Conservation (phyloP, 1,139 yeast genomes). For the Hyphopichia khmerensis region DNA sequence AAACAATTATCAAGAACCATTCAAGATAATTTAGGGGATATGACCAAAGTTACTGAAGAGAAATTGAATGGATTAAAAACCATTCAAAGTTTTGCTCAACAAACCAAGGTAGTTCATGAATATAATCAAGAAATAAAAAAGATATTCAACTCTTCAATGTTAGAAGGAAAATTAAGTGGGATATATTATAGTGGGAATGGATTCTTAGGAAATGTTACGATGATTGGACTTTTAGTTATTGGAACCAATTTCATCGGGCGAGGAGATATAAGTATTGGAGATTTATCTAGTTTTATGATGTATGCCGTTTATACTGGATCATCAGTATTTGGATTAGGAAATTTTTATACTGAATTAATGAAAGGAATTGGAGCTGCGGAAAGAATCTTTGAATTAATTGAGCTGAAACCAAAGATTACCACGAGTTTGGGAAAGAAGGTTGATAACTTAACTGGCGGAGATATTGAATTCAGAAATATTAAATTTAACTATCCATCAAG, state of each 20-base stretch:
- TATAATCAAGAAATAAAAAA: constrained; percentile 67
- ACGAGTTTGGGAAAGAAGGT: constrained; percentile 59
- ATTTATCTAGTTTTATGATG: constrained; percentile 87
- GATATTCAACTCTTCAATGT: constrained; percentile 72
- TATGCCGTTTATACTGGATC: constrained; percentile 91
- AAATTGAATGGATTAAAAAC: constrained; percentile 83
- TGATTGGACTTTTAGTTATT: constrained; percentile 70
- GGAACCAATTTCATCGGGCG: constrained; percentile 77
- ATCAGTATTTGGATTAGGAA: constrained; percentile 85
- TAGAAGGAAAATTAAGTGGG: constrained; percentile 77
- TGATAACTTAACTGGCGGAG: constrained; percentile 25
- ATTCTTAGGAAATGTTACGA: constrained; percentile 76
- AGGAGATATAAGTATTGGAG: constrained; percentile 81
- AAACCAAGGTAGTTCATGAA: constrained; percentile 48
- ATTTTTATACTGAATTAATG: constrained; percentile 90
- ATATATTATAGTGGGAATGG: constrained; percentile 78
- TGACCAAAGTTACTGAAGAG: constrained; percentile 90
- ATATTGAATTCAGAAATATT: constrained; percentile 64
- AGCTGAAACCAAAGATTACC: constrained; percentile 66
- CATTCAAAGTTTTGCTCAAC: constrained; percentile 88
- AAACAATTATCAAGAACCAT: constrained; percentile 71
- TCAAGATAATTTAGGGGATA: constrained; percentile 82
- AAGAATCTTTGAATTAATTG: constrained; percentile 82
- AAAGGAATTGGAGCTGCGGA: constrained; percentile 97
- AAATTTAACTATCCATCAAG: constrained; percentile 85